A percentile compares a stretch with the other conserved stretches of the same genome.
phyloP scores from a whole-genome alignment of 768 basidiomycete genomes.

The Boletus subcaerulescens region DNA sequence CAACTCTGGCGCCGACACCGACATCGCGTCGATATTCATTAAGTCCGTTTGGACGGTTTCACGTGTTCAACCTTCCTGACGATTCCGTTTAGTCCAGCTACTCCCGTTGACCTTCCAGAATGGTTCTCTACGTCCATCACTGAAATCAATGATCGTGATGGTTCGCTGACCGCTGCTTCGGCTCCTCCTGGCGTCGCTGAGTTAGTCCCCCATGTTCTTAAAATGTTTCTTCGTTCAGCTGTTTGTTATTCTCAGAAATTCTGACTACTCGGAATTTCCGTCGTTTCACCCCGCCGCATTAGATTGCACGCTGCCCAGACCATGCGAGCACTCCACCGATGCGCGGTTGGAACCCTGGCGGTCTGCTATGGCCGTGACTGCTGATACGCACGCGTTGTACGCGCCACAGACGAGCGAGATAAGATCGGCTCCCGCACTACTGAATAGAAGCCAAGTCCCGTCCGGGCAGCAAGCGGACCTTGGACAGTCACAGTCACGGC shows the following conservation, averaged over 20 bases:
- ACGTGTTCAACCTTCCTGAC: constrained; percentile 2
- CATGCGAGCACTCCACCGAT: background rate
- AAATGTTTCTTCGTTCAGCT: background rate
- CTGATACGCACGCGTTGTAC: background rate
- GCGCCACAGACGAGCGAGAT: background rate
- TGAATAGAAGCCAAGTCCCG: constrained; percentile 9
- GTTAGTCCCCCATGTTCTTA: constrained; percentile 8
- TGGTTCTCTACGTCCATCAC: background rate
- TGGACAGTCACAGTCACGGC: background rate
- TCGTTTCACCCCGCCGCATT: background rate
- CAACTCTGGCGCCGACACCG: background rate
- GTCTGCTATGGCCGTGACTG: background rate
- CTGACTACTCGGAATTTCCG: background rate
- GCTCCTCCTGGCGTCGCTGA: background rate
- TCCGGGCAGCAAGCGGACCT: background rate
- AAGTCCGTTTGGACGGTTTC: constrained; percentile 10
- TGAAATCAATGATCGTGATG: background rate
- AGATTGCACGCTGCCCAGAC: background rate
- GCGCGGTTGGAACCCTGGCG: background rate
- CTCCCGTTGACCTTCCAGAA: background rate
- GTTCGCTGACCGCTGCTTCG: background rate
- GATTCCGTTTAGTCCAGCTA: background rate
- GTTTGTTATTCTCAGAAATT: constrained; percentile 4
- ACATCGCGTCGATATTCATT: background rate
- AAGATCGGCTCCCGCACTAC: background rate